A percentile compares a stretch with the other conserved stretches of the same genome.
Evolutionary conservation across 345 rosid species (phyloP).

Genomic region (Nephelium lappaceum): DNA sequence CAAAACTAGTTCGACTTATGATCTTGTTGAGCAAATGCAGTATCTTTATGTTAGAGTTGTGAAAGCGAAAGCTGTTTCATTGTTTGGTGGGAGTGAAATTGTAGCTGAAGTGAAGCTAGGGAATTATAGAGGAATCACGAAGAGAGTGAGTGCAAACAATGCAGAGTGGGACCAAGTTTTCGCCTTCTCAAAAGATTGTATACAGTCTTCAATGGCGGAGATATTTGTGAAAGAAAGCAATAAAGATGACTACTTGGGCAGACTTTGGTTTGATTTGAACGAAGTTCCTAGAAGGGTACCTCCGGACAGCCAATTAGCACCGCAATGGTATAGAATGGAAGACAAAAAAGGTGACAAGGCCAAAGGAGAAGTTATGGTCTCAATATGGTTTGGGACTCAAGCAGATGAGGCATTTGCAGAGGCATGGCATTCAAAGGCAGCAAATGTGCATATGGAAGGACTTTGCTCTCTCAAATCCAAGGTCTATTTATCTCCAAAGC

Average conservation of each 20-base stretch:
- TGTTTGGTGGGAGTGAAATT: conserved; percentile 51
- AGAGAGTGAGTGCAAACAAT: conserved; percentile 39
- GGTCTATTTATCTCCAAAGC: conserved; percentile 71
- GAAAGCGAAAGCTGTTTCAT: conserved; percentile 47
- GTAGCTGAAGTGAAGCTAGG: conserved; percentile 68
- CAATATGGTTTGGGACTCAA: conserved; percentile 83
- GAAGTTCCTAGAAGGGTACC: conserved; percentile 73
- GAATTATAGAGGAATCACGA: conserved; percentile 69
- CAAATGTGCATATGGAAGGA: conserved; percentile 64
- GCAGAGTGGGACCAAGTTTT: conserved; percentile 73
- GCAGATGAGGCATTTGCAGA: conserved; percentile 76
- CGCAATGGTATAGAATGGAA: conserved; percentile 76
- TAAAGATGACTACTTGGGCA: conserved; percentile 61
- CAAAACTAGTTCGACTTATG: conserved; percentile 70
- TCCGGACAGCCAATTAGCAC: conserved; percentile 77
- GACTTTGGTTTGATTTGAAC: conserved; percentile 65
- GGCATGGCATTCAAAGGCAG: conserved; percentile 78
- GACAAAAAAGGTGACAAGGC: conserved; percentile 48
- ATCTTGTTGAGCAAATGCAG: conserved; percentile 83
- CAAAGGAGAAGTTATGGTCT: conserved; percentile 60
- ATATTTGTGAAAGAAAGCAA: conserved; percentile 59
- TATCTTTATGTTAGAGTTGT: conserved; percentile 68
- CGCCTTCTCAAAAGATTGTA: conserved; percentile 73
- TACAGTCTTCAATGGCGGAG: conserved; percentile 77
- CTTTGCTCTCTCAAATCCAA: conserved; percentile 66